These are phyloP conservation scores for Neopestalotiopsis sp. DNA, from an alignment of 2,329 filamentous ascomycete species.

Conservation along the genomic window DNA sequence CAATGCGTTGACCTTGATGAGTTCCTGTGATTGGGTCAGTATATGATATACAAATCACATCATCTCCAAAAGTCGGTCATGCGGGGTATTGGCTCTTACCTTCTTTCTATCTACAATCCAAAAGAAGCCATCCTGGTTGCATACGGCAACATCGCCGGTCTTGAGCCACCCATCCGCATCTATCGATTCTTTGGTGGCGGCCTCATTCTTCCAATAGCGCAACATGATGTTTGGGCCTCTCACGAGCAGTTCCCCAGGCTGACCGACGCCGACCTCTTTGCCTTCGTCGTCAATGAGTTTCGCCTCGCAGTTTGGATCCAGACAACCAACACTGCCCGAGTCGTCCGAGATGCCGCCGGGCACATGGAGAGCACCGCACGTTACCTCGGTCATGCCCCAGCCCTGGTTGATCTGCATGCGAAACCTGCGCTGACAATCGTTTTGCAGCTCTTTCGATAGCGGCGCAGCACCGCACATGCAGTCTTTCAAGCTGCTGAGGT, in stretches of 20 bases:
- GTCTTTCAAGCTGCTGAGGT: conserved; percentile 54
- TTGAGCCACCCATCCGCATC: conserved; percentile 60
- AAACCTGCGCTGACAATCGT: conserved; percentile 50
- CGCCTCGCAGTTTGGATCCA: conserved; percentile 58
- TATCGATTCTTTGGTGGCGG: conserved; percentile 56
- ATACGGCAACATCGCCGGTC: conserved; percentile 61
- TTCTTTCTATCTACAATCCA: conserved; percentile 62
- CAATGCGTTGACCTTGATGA: conserved; percentile 64
- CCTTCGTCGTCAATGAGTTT: conserved; percentile 60
- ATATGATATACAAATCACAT: conserved; percentile 7
- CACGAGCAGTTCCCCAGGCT: conserved; percentile 59
- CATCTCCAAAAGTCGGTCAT: background rate
- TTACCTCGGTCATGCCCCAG: conserved; percentile 67
- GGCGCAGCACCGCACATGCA: conserved; percentile 61
- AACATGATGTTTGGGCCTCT: conserved; percentile 62
- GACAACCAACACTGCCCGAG: conserved; percentile 54
- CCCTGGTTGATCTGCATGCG: conserved; percentile 52
- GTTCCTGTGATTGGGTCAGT: conserved; percentile 43
- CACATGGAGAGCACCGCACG: conserved; percentile 47
- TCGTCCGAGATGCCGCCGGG: conserved; percentile 42
- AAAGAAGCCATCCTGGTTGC: conserved; percentile 51
- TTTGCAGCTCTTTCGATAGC: conserved; percentile 44
- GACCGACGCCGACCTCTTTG: conserved; percentile 49
- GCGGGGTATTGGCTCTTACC: conserved; percentile 27
- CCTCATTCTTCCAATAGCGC: conserved; percentile 62